Base-by-base conservation (phyloP, 305 asterid species). In the Fraxinus sp. region DNA sequence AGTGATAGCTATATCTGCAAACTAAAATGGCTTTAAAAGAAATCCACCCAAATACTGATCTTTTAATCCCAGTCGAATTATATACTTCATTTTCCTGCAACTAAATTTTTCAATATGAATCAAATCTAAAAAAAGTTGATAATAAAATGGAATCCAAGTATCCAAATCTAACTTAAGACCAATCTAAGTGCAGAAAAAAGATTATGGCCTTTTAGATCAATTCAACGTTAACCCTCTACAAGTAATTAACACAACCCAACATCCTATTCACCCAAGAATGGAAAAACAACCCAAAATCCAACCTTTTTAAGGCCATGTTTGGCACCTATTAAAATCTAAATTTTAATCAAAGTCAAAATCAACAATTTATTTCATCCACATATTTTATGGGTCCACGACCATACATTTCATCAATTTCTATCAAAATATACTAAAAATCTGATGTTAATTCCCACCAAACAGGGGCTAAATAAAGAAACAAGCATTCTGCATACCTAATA, bases 221-320 rank as follows among this genome's bases (percentile, higher is more conserved):
- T 24, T 36, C 78, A 86, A 41, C 13, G 11, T 41, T 59, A 80
- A 49, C 28, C 57, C 18, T 77, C 46, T 77, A n/a, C 36, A 11
- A 43, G 22, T 9, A 43, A 36, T 16, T 72, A 73, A 85, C 79
- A 41, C 9, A 52, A 52, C 74, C 30, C 57, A 32, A 64, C 20
- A 68, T 68, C 41, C 41, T 20, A 33, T 46, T 20, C 78, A 71
- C 3, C 70, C 10, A 43, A 20, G 71, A 75, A 76, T 68, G 18
- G 30, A 62, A 46, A 66, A 33, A 43, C 26, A 78, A 32, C 88
- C 84, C 82, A 52, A 28, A 77, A 77, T 75, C 37, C 74, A 79
- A 74, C 33, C 28, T 35, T 78, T 79, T 14, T 24, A 1, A 1
- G 43, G 43, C 43, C 43, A 37, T 7, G 43, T 37, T 37, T 37